These are phyloP conservation scores for Jatropha multifida DNA, from an alignment of 441 rosid species.

Conservation along the genomic window DNA sequence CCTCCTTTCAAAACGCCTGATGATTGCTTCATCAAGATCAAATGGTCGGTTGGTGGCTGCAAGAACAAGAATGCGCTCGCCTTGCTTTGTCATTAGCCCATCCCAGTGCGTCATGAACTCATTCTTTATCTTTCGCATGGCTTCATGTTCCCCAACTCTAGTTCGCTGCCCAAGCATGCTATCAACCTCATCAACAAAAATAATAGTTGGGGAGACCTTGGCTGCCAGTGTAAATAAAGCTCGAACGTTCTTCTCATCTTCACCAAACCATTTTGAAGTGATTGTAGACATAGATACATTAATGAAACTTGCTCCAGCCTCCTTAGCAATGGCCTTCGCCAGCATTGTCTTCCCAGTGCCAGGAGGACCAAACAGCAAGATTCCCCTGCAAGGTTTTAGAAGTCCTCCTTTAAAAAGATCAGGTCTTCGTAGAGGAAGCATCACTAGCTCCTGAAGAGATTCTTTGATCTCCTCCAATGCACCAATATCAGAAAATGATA, in stretches of 20 bases:
- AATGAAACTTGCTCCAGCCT: conserved; percentile 98
- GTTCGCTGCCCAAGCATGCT: conserved; percentile 98
- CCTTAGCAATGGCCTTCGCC: conserved; percentile 96
- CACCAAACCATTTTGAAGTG: conserved; percentile 99
- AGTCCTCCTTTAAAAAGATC: conserved; percentile 98
- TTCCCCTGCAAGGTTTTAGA: conserved; percentile 97
- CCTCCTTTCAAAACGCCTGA: conserved; percentile 98
- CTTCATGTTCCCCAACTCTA: conserved; percentile 96
- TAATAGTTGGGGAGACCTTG: conserved; percentile 93
- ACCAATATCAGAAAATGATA: conserved; percentile 90
- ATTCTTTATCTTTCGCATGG: conserved; percentile 95
- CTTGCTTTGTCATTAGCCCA: conserved; percentile 76
- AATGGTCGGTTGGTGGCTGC: conserved; percentile 99
- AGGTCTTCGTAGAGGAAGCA: conserved; percentile 97
- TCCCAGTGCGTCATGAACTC: conserved; percentile 99
- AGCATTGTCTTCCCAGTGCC: conserved; percentile 99
- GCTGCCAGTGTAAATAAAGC: conserved; percentile 91
- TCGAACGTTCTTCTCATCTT: conserved; percentile 95
- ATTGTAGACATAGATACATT: conserved; percentile 98
- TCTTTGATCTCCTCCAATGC: conserved; percentile 88
- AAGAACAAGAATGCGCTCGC: conserved; percentile 89
- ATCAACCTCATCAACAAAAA: conserved; percentile 97
- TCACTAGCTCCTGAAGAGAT: conserved; percentile 94
- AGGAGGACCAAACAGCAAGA: conserved; percentile 95
- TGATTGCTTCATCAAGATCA: conserved; percentile 98